phyloP scores from a whole-genome alignment of 352 stramenopile genomes.

The Stephanocyclus meneghinianus region DNA sequence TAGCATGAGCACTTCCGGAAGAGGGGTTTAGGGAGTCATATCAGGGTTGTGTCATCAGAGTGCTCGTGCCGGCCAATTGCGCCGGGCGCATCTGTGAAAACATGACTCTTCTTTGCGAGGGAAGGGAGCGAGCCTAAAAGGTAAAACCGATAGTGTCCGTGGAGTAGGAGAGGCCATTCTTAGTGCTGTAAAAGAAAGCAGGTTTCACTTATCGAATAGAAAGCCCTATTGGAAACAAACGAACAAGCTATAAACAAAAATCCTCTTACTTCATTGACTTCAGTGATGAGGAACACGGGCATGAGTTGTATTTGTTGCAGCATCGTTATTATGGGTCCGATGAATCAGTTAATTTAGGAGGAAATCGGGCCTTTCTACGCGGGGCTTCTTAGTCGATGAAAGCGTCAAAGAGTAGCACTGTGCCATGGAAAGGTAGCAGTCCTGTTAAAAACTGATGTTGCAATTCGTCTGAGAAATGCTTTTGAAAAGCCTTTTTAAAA shows the following conservation, averaged over 20 bases:
- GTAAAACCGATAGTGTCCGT: constrained; percentile 71
- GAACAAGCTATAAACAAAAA: constrained; percentile 33
- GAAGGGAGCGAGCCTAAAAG: constrained; percentile 73
- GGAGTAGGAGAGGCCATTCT: constrained; percentile 78
- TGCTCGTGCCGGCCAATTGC: constrained; percentile 73
- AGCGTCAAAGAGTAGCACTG: constrained; percentile 30
- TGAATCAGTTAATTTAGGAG: constrained; percentile 81
- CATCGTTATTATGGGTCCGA: constrained; percentile 84
- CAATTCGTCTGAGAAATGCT: constrained; percentile 48
- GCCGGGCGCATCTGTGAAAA: constrained; percentile 68
- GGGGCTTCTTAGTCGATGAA: constrained; percentile 25
- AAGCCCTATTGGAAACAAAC: constrained; percentile 35
- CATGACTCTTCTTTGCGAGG: constrained; percentile 81
- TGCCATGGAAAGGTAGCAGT: constrained; percentile 15
- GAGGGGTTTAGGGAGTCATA: constrained; percentile 72
- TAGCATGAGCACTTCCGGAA: constrained; percentile 55
- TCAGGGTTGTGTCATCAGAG: constrained; percentile 65
- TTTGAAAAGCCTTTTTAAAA: constrained; percentile 26
- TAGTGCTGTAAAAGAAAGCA: constrained; percentile 66
- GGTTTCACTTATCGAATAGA: constrained; percentile 67
- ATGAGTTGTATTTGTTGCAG: constrained; percentile 83
- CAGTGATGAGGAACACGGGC: constrained; percentile 82
- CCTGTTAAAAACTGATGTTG: constrained; percentile 40
- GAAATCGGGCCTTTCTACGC: constrained; percentile 41
- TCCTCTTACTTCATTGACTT: constrained; percentile 80